Evolutionary conservation across 805 yeast genomes (phyloP), one percentile per base, ranked within the genome.

Genomic region (Kodamaea hsintzibuensis): DNA sequence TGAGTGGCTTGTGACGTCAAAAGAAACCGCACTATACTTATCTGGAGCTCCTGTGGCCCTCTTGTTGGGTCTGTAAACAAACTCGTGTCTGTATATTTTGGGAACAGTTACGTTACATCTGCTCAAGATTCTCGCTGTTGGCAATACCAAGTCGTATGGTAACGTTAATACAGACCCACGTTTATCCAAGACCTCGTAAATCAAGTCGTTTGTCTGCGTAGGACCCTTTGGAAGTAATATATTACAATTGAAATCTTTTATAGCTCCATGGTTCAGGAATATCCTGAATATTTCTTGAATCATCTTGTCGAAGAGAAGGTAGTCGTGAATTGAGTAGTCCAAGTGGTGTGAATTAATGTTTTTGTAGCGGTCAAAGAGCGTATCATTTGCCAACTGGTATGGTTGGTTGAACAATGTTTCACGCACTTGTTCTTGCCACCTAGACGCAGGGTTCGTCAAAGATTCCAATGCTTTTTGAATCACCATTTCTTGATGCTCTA

Each of bases 351-450:
- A 57, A 40, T 63, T 65, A 1, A 69, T 56, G 47, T 56, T 60
- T 47, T 66, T 65, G 53, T 62, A 63, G 47, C 78, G 78, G 55
- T 92, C 98, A 68, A 88, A 95, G 56, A 95, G 74, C 12, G 91
- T 81, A 67, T 91, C 97, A 59, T 86, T 85, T 0, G 96, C 96
- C 55, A 89, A 78, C 68, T 86, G 86, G 62, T 91, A 87, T 0
- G 97, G 91, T 61, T 90, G 96, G 13, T 88, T 79, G 68, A 95
- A 95, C 37, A 95, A 72, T 0, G 95, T 88, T 51, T 87, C 88
- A 63, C 97, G 81, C 0, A 95, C 97, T 67, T 91, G 96, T 58
- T 85, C 89, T 59, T 92, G 95, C 96, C 97, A 91, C 1, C 96
- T 92, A 0, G 97, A 89, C 0, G 95, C 84, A 0, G 97, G 93